Base-by-base conservation (phyloP, 352 stramenopile genomes). In the Globisporangium solare region DNA sequence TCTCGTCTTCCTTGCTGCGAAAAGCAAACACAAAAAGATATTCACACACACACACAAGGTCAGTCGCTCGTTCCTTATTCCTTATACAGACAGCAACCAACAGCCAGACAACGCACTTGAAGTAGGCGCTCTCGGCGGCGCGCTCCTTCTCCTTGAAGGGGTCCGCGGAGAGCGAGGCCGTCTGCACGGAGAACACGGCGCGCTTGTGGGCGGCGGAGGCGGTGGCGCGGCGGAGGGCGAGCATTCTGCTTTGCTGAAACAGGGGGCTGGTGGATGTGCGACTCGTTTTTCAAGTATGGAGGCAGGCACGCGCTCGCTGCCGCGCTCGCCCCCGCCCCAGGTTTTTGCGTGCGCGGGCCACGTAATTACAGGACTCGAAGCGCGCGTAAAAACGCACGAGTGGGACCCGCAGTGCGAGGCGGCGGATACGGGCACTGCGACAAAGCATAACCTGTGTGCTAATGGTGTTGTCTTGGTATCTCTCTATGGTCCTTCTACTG, bases 1-100 rank as follows among this genome's bases (percentile, higher is more conserved):
- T 91, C 66, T 95, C 85, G 60, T 95, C 85, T 58, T 91, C 66
- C 73, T 95, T 95, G 76, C 85, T 95, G 56, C 45, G 51, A 17
- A 54, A 27, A 22, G 24, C 15, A 4, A 37, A 46, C 2, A 42
- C 7, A 46, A 24, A 49, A 6, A 27, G 11, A 39, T 35, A 35
- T 35, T 35, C 27, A 27, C 15, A 53, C n/a, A n/a, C n/a, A n/a
- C n/a, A n/a, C n/a, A n/a, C n/a, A 6, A 37, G 8, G 32, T 54
- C 48, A 43, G 12, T 20, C 24, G 11, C n/a, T 51, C 46, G 21
- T 7, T 57, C 15, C 17, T 32, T 21, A n/a, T n/a, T 27, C 24
- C 24, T 5, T 27, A 51, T n/a, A 11, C 12, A 47, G 2, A 6
- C 14, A n/a, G n/a, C n/a, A n/a, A n/a, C n/a, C n/a, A n/a, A n/a